phyloP scores from a whole-genome alignment of 1,284 basidiomycete species.

The Rhodotorula sp. region DNA sequence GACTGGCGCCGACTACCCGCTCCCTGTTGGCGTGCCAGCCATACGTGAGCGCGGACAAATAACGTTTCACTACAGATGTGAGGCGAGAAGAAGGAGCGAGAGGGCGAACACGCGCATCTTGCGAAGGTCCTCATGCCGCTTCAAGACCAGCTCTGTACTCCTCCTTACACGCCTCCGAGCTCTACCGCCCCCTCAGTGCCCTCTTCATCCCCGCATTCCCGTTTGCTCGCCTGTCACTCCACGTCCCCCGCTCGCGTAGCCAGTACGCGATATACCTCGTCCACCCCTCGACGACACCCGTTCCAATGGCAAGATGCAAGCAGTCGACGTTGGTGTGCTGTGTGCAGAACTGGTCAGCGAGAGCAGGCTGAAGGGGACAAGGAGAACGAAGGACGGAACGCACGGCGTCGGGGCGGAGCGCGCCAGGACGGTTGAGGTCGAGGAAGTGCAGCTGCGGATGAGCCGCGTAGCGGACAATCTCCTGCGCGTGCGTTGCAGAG shows the following conservation, averaged over 20 bases:
- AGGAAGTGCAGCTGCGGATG: not conserved
- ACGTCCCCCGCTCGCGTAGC: not conserved
- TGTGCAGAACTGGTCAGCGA: not conserved
- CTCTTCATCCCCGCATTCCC: not conserved
- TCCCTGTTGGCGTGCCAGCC: too few species aligned
- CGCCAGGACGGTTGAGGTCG: not conserved
- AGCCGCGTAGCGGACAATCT: not conserved
- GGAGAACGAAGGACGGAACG: not conserved
- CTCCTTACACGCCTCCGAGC: too few species aligned
- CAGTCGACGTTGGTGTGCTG: constrained; percentile 17
- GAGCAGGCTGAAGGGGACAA: too few species aligned
- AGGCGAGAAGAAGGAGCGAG: too few species aligned
- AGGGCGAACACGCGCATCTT: too few species aligned
- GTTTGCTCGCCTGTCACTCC: not conserved
- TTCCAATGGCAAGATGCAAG: constrained; percentile 5
- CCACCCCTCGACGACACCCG: constrained; percentile 20
- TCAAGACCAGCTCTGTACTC: too few species aligned
- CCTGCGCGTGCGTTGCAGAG: not conserved
- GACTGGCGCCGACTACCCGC: too few species aligned
- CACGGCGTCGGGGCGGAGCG: constrained; percentile 7
- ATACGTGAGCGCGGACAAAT: too few species aligned
- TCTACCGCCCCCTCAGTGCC: not conserved
- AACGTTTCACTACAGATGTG: too few species aligned
- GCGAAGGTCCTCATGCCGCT: too few species aligned
- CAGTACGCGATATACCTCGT: constrained; percentile 7